Percentiles rank a stretch among this genome's conserved stretches.
These are phyloP conservation scores for Amyloporia xantha DNA, from an alignment of 768 basidiomycete genomes.

Conservation along the genomic window DNA sequence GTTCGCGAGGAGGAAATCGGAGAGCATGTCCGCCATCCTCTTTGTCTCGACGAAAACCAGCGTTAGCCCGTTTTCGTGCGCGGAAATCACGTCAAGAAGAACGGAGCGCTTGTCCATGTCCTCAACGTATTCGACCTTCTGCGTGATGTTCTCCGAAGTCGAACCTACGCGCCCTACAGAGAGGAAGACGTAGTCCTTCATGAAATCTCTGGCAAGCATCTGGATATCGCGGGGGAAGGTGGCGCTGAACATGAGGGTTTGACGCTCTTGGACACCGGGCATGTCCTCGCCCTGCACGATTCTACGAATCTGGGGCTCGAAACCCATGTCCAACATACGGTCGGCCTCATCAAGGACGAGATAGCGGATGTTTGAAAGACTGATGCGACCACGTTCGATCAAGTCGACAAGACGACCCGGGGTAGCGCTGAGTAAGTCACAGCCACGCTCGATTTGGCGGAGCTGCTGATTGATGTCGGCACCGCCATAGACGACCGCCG, in stretches of 20 bases:
- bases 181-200: slow-evolving; percentile 98
- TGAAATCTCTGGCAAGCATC: slow-evolving; percentile 89
- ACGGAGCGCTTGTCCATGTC: slow-evolving; percentile 96
- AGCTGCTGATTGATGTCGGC: slow-evolving; percentile 97
- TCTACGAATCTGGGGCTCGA: slow-evolving; percentile 97
- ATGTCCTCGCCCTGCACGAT: slow-evolving; percentile 99
- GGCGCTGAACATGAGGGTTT: slow-evolving; percentile 99
- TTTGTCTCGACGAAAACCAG: slow-evolving; percentile 99
- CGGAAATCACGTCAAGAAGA: slow-evolving; percentile 86
- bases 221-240: slow-evolving; percentile 99
- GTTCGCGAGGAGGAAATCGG: slow-evolving; percentile 86
- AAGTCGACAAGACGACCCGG: slow-evolving; percentile 98
- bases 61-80: slow-evolving; percentile 74
- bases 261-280: slow-evolving; percentile 87
- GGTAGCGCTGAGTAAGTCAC: slow-evolving; percentile 94
- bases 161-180: slow-evolving; percentile 97
- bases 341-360: slow-evolving; percentile 99
- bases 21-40: slow-evolving; percentile 97
- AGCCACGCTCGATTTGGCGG: slow-evolving; percentile 90
- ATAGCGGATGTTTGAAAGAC: slow-evolving; percentile 92
- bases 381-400: slow-evolving; percentile 96
- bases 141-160: slow-evolving; percentile 99
- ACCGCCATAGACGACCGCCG: slow-evolving; percentile 98
- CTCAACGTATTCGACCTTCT: slow-evolving; percentile 98
- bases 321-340: slow-evolving; percentile 99